Percentiles rank a stretch among this genome's conserved stretches.
phyloP scores from a whole-genome alignment of 2,329 filamentous ascomycete species.

The Lecanicillium sp. region DNA sequence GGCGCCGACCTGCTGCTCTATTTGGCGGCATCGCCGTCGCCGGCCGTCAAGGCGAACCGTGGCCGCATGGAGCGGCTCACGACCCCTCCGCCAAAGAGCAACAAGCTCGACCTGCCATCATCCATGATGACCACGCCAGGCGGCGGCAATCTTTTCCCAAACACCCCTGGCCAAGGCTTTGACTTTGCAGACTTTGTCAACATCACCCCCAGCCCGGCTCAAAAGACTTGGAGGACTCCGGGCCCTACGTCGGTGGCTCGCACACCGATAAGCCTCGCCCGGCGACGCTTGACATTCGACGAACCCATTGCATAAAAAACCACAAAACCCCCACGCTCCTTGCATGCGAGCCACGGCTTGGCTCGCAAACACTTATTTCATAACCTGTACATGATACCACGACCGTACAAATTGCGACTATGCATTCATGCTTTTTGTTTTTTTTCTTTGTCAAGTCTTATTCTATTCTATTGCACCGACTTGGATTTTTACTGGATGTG shows the following conservation, averaged over 20 bases:
- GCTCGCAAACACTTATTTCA: slow-evolving; percentile 6
- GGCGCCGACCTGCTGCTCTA: slow-evolving; percentile 76
- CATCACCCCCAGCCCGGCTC: slow-evolving; percentile 90
- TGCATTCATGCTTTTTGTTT: slow-evolving; percentile 3
- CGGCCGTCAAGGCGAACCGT: slow-evolving; percentile 53
- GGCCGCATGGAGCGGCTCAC: slow-evolving; percentile 61
- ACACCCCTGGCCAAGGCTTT: slow-evolving; percentile 75
- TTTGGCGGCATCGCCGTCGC: slow-evolving; percentile 84
- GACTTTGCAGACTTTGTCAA: slow-evolving; percentile 98
- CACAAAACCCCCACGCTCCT: neutral
- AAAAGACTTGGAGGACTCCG: slow-evolving; percentile 82
- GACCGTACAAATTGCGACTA: slow-evolving; percentile 18
- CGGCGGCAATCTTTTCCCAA: slow-evolving; percentile 60
- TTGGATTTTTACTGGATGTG: too few relatives aligned
- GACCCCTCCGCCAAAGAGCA: slow-evolving; percentile 66
- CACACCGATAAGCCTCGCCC: slow-evolving; percentile 58
- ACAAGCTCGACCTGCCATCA: slow-evolving; percentile 62
- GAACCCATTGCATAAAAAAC: slow-evolving; percentile 46
- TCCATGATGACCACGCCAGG: slow-evolving; percentile 87
- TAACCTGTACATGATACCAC: slow-evolving; percentile 25
- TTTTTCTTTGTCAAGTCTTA: neutral
- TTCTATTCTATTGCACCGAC: neutral
- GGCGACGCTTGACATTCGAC: slow-evolving; percentile 77
- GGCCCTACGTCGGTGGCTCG: slow-evolving; percentile 41
- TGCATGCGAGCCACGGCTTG: neutral